Evolutionary conservation across 768 basidiomycete species (phyloP).

Genomic region (Coprinopsis sp.): DNA sequence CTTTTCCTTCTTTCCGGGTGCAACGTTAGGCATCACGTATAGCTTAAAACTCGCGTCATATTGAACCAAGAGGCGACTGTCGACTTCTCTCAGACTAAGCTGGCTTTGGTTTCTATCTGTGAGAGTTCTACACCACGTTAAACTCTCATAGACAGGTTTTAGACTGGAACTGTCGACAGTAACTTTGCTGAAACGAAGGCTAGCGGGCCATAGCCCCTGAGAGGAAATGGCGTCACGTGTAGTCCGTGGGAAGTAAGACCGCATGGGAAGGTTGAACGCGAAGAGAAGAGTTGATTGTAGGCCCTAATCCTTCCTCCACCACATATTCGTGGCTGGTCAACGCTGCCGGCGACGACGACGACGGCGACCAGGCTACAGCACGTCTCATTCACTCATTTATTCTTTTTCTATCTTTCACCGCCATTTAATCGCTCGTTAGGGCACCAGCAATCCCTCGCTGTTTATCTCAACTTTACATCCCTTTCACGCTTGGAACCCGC

Average conservation of each 20-base stretch:
- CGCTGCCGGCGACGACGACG: constrained; percentile 3
- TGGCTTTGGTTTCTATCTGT: too few species aligned
- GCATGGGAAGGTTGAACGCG: constrained; percentile 8
- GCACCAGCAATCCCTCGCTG: background rate
- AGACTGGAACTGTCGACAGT: too few species aligned
- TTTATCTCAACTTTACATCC: background rate
- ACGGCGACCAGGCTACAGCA: background rate
- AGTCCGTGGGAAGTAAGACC: background rate
- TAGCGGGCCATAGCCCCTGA: too few species aligned
- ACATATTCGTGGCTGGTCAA: constrained; percentile 5
- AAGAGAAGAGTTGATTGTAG: background rate
- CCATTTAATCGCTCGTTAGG: constrained; percentile 1
- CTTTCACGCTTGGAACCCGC: background rate
- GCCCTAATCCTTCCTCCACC: background rate
- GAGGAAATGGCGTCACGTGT: too few species aligned
- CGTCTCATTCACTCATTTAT: background rate
- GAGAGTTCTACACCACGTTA: too few species aligned
- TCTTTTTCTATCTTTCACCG: background rate
- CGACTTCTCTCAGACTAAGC: too few species aligned
- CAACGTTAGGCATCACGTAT: too few species aligned
- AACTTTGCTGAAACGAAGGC: too few species aligned
- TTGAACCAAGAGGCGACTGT: too few species aligned
- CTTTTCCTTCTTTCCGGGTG: too few species aligned
- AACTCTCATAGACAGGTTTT: too few species aligned
- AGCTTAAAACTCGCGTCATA: too few species aligned